These are phyloP conservation scores for Yamadazyma takamatsuzukensis DNA, from an alignment of 805 yeast species.

Conservation along the genomic window DNA sequence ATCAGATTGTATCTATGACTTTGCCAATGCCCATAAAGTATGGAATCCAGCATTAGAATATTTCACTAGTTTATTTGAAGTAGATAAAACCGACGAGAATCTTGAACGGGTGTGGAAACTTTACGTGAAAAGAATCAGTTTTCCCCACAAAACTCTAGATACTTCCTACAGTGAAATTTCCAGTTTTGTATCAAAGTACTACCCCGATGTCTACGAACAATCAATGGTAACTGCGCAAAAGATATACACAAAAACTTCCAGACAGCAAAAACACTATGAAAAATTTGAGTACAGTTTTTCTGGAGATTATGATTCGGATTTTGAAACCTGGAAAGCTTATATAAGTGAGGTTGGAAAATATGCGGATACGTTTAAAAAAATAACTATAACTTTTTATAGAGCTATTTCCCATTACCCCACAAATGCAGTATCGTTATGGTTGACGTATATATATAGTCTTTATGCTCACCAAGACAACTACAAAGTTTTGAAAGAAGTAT, in stretches of 20 bases:
- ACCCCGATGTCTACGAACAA: slow-evolving; percentile 23
- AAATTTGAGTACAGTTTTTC: slow-evolving; percentile 25
- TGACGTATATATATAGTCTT: slow-evolving; percentile 21
- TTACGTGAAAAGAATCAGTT: slow-evolving; percentile 27
- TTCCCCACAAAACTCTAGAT: slow-evolving; percentile 41
- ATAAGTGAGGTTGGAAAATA: slow-evolving; percentile 24
- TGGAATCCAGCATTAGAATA: slow-evolving; percentile 9
- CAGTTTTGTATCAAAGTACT: slow-evolving; percentile 30
- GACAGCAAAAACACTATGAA: slow-evolving; percentile 29
- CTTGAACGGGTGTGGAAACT: slow-evolving; percentile 17
- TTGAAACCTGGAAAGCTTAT: slow-evolving; percentile 36
- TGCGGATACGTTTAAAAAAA: slow-evolving; percentile 8
- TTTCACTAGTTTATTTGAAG: slow-evolving; percentile 6
- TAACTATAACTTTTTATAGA: slow-evolving; percentile 27
- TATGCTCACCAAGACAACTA: slow-evolving; percentile 16
- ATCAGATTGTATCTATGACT: slow-evolving; percentile 23
- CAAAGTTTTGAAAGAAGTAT: slow-evolving; percentile 8
- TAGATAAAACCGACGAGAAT: slow-evolving; percentile 8
- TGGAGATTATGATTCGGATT: slow-evolving; percentile 11
- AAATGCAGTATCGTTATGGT: slow-evolving; percentile 25
- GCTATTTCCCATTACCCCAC: slow-evolving; percentile 14
- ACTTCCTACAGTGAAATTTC: slow-evolving; percentile 40
- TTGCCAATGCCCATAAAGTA: slow-evolving; percentile 7
- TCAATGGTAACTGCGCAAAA: slow-evolving; percentile 36
- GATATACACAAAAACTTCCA: slow-evolving; percentile 25